Evolutionary conservation across 352 stramenopile species (phyloP), one percentile per base, ranked within the genome.

Genomic region (Phytopythium ostracodes): DNA sequence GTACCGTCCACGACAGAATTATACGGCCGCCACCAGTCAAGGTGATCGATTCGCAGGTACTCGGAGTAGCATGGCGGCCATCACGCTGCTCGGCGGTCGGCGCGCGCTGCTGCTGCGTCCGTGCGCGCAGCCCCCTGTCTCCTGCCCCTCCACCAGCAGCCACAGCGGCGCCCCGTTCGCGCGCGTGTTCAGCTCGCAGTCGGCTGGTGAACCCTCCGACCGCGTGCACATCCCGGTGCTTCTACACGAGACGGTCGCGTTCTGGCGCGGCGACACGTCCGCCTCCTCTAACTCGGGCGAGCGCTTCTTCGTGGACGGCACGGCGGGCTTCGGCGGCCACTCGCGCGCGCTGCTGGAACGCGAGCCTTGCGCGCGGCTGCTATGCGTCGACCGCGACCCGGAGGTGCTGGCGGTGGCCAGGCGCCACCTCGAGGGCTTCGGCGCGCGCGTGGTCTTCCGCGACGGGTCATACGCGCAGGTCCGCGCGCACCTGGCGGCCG

Each of bases 321-420:
- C 85, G 14, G 66, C 68, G 24, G 83, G 85, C 49, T 86, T 90
- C 33, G 85, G 79, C 42, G 85, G 85, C 54, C 85, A 94, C 58
- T 82, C 82, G 40, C 71, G 64, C 31, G 80, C 79, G 29, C 63
- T 94, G 59, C 75, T 94, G 36, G 64, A 79, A 58, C 70, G 62
- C 53, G 72, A 79, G 56, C 57, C 74, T 0, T 58, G 71, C 20
- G 74, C 77, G 27, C 79, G 67, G 49, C 62, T 94, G 71, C 85
- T 94, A 29, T 94, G 85, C 71, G 76, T 94, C 35, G 85, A 94
- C 59, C 81, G 85, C 54, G 85, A 94, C 67, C 80, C 85, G 0
- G 78, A 93, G 60, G 69, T 94, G 24, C 71, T 91, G 36, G 70
- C 69, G 9, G 76, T 87, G 54, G 81, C 79, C n/a, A 66, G 63